Evolutionary conservation across 345 rosid species (phyloP), one percentile per base, ranked within the genome.

Genomic region (Syzygium jambos): DNA sequence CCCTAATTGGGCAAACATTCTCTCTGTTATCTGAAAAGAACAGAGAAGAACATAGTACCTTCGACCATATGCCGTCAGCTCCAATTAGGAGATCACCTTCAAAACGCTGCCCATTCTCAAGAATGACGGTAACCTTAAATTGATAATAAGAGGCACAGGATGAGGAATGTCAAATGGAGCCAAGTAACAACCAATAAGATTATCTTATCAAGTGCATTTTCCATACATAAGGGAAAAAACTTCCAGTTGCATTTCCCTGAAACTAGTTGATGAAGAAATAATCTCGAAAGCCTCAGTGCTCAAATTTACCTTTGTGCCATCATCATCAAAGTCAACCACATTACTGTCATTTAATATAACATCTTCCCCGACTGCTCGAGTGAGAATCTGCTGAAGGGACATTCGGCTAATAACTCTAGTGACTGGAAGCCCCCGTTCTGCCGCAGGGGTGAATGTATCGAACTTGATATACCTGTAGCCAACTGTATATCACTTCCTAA

Each of bases 21-120:
- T 13, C 46, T 61, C 57, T 52, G n/a, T 19, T 41, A 34, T 73
- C 46, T 34, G 46, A 34, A 68, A 73, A 73, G 25, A 73, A 34
- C 14, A 73, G 46, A 41, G 80, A 73, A 73, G 49, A 68, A 68
- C 78, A 73, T 73, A 25, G 27, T 90, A 98, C 99, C 96, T 95
- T 98, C n/a, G 99, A 98, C 97, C 98, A 86, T 88, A 98, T 98
- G 85, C 99, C 99, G 92, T 98, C 99, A 77, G 98, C 98, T 87
- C 98, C 99, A 85, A 98, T 95, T 73, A 96, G 96, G 87, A 98
- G 90, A 91, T 98, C 99, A 77, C 99, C 99, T 87, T 94, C 94
- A 86, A 87, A 94, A 1, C 89, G 89, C 52, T 94, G 89, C 52
- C 98, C 99, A 90, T 95, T 94, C 92, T 96, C 98, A 25, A 98